phyloP scores from a whole-genome alignment of 2,329 filamentous ascomycete genomes.

The Neofusicoccum sp. region DNA sequence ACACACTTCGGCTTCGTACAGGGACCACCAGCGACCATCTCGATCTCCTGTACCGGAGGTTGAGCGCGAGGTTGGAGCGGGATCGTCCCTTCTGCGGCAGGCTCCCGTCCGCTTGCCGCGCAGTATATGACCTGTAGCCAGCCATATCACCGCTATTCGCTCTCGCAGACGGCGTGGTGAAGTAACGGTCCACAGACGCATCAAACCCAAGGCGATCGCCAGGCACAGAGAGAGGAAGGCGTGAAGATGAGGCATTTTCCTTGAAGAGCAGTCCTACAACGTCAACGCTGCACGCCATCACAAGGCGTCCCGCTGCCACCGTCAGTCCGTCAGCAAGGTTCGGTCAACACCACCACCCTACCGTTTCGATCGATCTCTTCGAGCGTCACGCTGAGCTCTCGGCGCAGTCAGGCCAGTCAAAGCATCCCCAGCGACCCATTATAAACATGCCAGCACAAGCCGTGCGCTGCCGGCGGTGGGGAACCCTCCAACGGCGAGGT shows the following conservation, averaged over 20 bases:
- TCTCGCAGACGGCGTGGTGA: neutral
- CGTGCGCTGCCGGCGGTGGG: neutral
- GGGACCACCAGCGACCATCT: neutral
- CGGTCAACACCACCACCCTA: constrained; percentile 5
- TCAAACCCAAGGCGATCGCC: neutral
- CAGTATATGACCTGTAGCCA: neutral
- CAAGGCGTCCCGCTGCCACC: constrained; percentile 7
- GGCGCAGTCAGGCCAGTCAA: neutral
- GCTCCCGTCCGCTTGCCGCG: neutral
- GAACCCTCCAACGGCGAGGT: neutral
- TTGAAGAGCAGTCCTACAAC: neutral
- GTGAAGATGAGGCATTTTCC: neutral
- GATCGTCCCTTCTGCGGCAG: neutral
- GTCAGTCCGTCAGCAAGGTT: constrained; percentile 3
- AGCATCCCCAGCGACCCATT: neutral
- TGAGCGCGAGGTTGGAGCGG: neutral
- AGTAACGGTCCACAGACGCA: neutral
- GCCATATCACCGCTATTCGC: neutral
- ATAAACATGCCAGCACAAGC: neutral
- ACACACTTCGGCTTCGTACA: neutral
- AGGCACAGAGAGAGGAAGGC: neutral
- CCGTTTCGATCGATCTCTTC: constrained; percentile 8
- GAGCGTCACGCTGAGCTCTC: neutral
- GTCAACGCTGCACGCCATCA: neutral
- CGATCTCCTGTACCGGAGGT: neutral